Evolutionary conservation across 805 yeast species (phyloP).

Genomic region (Kodamaea kaohsiungensis): DNA sequence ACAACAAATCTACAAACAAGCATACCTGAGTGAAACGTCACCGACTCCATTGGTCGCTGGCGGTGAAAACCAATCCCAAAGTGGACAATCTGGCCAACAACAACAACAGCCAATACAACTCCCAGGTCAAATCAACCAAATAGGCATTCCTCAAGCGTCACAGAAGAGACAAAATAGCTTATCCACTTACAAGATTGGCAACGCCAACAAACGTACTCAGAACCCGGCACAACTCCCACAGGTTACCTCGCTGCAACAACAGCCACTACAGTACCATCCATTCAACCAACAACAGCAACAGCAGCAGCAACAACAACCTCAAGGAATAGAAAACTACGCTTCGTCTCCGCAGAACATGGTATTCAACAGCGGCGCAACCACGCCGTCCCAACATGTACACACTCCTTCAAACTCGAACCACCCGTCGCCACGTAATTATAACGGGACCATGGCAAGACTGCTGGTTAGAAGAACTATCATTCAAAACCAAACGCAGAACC

Average conservation of each 20-base stretch:
- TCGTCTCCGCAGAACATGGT: slow-evolving; percentile 3
- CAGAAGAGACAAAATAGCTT: slow-evolving; percentile 41
- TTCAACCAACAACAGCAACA: background rate
- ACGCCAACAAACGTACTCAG: slow-evolving; percentile 38
- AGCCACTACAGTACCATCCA: background rate
- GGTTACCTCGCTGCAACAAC: background rate
- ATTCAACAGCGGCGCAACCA: slow-evolving; percentile 2
- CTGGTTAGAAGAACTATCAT: slow-evolving; percentile 17
- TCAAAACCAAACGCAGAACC: slow-evolving; percentile 11
- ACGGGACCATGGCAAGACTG: slow-evolving; percentile 6
- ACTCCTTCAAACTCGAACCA: slow-evolving; percentile 9
- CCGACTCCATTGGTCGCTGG: background rate
- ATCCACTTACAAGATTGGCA: slow-evolving; percentile 32
- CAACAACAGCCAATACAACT: background rate
- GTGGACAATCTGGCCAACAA: too few relatives aligned
- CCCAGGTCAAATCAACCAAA: slow-evolving; percentile 2
- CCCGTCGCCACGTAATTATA: slow-evolving; percentile 12
- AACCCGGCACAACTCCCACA: slow-evolving; percentile 18
- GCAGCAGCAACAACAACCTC: too few relatives aligned
- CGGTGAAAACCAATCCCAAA: too few relatives aligned
- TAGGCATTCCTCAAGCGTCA: background rate
- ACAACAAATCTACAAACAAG: background rate
- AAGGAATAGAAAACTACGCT: background rate
- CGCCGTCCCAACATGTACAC: slow-evolving; percentile 1
- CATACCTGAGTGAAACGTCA: background rate